A percentile compares a stretch with the other conserved stretches of the same genome.
Evolutionary conservation across 2,329 filamentous ascomycete genomes (phyloP).

Genomic region (Tolypocladium paradoxum): DNA sequence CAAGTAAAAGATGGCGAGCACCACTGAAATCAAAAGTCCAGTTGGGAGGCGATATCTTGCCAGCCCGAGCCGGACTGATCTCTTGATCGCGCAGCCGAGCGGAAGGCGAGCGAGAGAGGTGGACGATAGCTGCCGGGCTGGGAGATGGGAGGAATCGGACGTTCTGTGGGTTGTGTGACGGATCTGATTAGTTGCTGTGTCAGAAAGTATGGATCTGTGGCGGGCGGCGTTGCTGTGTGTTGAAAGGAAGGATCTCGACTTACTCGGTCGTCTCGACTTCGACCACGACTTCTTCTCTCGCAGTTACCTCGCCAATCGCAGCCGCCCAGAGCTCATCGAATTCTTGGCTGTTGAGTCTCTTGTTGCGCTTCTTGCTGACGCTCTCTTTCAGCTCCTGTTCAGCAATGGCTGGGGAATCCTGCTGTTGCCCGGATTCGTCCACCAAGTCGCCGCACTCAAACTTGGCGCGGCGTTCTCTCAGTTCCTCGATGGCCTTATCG

Average conservation of each 20-base stretch:
- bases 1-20: slow-evolving; percentile 47
- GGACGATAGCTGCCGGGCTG: slow-evolving; percentile 59
- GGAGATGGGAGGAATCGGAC: slow-evolving; percentile 50
- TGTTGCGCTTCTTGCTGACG: slow-evolving; percentile 65
- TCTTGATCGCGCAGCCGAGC: slow-evolving; percentile 69
- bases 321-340: slow-evolving; percentile 81
- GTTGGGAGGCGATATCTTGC: slow-evolving; percentile 80
- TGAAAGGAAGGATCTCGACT: slow-evolving; percentile 26
- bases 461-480: slow-evolving; percentile 75
- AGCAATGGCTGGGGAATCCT: slow-evolving; percentile 46
- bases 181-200: slow-evolving; percentile 77
- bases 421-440: slow-evolving; percentile 47
- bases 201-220: slow-evolving; percentile 30
- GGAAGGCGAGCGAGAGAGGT: slow-evolving; percentile 87
- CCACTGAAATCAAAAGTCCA: slow-evolving; percentile 49
- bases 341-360: slow-evolving; percentile 74
- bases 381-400: slow-evolving; percentile 70
- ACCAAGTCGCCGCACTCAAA: slow-evolving; percentile 76
- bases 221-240: not conserved
- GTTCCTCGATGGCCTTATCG: slow-evolving; percentile 75
- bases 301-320: slow-evolving; percentile 61
- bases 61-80: slow-evolving; percentile 69
- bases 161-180: slow-evolving; percentile 62
- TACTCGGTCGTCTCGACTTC: slow-evolving; percentile 35
- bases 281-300: slow-evolving; percentile 47